A percentile compares a stretch with the other conserved stretches of the same genome.
Evolutionary conservation across 305 asterid species (phyloP).

Genomic region (Fraxinus velutina): DNA sequence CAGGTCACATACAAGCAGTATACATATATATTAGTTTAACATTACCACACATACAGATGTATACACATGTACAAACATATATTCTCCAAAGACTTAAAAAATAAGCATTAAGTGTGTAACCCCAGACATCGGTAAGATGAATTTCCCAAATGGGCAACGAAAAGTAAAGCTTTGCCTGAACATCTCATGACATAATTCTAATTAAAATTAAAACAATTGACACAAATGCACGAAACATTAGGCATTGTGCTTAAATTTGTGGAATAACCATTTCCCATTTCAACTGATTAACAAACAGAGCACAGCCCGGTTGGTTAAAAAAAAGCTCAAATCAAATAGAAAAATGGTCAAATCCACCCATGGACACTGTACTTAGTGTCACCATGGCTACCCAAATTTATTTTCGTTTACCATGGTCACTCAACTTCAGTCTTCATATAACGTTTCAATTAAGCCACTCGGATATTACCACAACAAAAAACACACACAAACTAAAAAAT

Average conservation of each 20-base stretch:
- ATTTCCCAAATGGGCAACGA: background rate
- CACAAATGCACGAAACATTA: background rate
- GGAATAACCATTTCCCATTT: background rate
- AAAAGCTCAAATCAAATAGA: background rate
- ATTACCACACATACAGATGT: background rate
- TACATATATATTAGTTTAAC: background rate
- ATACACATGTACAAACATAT: background rate
- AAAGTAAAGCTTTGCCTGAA: background rate
- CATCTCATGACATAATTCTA: background rate
- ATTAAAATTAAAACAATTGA: background rate
- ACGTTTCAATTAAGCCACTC: no score
- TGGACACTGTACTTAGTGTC: no score
- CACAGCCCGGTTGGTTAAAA: background rate
- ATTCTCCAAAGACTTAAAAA: background rate
- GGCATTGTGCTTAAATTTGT: background rate
- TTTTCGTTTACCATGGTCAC: no score
- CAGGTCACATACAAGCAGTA: background rate
- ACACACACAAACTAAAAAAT: no score
- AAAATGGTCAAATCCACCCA: background rate
- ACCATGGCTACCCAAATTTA: no score
- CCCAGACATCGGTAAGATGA: background rate
- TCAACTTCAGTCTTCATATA: no score
- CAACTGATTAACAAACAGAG: background rate
- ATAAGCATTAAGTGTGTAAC: background rate
- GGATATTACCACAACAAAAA: no score